Evolutionary conservation across 306 rosid species (phyloP).

Genomic region (Acacia melanoxylon): DNA sequence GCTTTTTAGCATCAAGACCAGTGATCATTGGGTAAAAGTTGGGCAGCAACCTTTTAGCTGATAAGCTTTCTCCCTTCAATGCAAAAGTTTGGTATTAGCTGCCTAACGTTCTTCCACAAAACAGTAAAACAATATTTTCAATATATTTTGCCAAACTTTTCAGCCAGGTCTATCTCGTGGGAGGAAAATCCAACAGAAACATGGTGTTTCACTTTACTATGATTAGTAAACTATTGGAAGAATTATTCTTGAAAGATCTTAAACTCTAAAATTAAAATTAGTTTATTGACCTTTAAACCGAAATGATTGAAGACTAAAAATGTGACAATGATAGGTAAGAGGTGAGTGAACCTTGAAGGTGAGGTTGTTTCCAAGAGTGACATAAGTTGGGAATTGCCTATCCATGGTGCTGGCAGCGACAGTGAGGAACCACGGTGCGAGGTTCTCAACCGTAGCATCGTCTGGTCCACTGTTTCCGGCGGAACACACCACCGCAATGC

Average conservation of each 20-base stretch:
- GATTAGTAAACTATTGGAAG: neutral
- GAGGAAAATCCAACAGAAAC: neutral
- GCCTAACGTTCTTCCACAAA: neutral
- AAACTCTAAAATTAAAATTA: neutral
- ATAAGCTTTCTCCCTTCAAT: conserved; percentile 79
- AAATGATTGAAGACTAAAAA: neutral
- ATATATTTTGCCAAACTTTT: neutral
- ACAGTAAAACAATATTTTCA: neutral
- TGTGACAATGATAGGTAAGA: neutral
- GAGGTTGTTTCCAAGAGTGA: conserved; percentile 54
- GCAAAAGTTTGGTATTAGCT: neutral
- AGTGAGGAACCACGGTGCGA: conserved; percentile 78
- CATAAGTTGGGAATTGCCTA: conserved; percentile 65
- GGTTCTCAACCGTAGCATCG: conserved; percentile 51
- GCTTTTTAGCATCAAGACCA: conserved; percentile 60
- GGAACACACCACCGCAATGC: conserved; percentile 84
- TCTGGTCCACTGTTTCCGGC: conserved; percentile 84
- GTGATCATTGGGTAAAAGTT: conserved; percentile 56
- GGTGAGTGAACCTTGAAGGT: conserved; percentile 49
- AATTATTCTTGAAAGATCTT: neutral
- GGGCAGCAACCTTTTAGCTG: conserved; percentile 43
- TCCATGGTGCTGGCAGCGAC: conserved; percentile 95
- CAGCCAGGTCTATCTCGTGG: neutral
- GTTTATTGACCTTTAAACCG: neutral
- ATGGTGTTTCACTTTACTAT: neutral